Percentiles rank a stretch among this genome's conserved stretches.
Evolutionary conservation across 2,329 filamentous ascomycete genomes (phyloP).

Genomic region (Phialemoniopsis sp.): DNA sequence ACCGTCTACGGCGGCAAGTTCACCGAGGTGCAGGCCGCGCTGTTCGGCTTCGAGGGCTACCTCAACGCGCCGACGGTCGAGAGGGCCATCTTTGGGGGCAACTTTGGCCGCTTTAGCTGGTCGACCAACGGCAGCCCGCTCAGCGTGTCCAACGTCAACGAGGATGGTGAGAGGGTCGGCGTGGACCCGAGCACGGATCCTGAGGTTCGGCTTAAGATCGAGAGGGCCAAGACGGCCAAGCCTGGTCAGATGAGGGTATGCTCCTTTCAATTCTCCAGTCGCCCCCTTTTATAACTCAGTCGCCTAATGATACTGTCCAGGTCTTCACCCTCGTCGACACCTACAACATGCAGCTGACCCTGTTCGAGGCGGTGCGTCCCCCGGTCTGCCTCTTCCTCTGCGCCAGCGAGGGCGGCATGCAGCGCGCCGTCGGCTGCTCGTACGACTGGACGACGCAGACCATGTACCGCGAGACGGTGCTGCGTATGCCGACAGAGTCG

Average conservation of each 20-base stretch:
- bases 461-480: slow-evolving; percentile 35
- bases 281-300: too few relatives aligned
- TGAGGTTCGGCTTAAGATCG: slow-evolving; percentile 16
- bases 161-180: slow-evolving; percentile 17
- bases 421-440: slow-evolving; percentile 35
- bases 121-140: slow-evolving; percentile 19
- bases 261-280: not conserved
- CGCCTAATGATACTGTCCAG: too few relatives aligned
- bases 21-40: slow-evolving; percentile 18
- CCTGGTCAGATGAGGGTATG: slow-evolving; percentile 18
- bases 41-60: slow-evolving; percentile 27
- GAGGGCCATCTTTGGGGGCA: slow-evolving; percentile 20
- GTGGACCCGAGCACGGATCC: slow-evolving; percentile 17
- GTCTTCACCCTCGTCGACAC: slow-evolving; percentile 31
- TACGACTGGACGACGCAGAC: slow-evolving; percentile 35
- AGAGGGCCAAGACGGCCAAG: slow-evolving; percentile 16
- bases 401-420: slow-evolving; percentile 40
- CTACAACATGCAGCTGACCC: slow-evolving; percentile 25
- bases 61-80: slow-evolving; percentile 16
- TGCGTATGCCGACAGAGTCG: slow-evolving; percentile 32
- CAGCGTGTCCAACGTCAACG: slow-evolving; percentile 17
- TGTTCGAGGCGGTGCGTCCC: slow-evolving; percentile 28
- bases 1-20: slow-evolving; percentile 16
- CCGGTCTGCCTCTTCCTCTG: slow-evolving; percentile 33
- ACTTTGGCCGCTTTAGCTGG: slow-evolving; percentile 17